These are phyloP conservation scores for Aspergillus heteromorphus DNA, from an alignment of 495 filamentous ascomycete genomes.

Conservation along the genomic window DNA sequence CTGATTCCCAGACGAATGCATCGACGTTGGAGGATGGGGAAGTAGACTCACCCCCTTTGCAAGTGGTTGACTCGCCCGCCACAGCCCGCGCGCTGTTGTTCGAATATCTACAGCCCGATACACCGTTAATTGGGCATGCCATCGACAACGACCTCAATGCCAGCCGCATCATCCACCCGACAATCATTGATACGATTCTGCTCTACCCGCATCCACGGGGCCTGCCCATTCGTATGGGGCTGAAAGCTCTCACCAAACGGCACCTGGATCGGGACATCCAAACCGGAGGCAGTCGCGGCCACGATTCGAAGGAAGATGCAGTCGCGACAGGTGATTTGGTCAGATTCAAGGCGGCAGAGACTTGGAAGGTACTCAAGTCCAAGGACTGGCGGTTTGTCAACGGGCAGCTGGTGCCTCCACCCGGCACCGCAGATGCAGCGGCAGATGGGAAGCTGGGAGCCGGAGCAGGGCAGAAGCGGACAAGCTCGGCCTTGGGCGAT, in stretches of 20 bases:
- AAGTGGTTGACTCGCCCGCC: conserved; percentile 63
- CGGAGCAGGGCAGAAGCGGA: conserved; percentile 24
- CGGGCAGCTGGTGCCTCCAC: conserved; percentile 47
- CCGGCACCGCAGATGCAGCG: conserved; percentile 7
- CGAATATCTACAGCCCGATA: conserved; percentile 60
- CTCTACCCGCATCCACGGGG: conserved; percentile 73
- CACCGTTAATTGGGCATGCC: conserved; percentile 85
- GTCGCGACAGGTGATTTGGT: conserved; percentile 83
- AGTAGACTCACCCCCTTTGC: conserved; percentile 36
- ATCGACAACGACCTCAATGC: conserved; percentile 92
- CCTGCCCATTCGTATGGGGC: conserved; percentile 67
- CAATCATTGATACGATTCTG: conserved; percentile 78
- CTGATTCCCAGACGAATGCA: conserved; percentile 8
- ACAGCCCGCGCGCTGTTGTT: conserved; percentile 71
- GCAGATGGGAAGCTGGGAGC: conserved; percentile 11
- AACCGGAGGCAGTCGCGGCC: conserved; percentile 61
- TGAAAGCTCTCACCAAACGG: conserved; percentile 61
- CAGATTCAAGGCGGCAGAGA: conserved; percentile 55
- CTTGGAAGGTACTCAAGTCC: conserved; percentile 57
- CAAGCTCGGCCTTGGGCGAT: background rate
- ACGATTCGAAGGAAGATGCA: conserved; percentile 88
- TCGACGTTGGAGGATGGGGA: conserved; percentile 11
- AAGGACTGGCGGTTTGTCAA: conserved; percentile 59
- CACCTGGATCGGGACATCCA: conserved; percentile 74
- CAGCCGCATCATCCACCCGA: conserved; percentile 74